Conservation (phyloP, 75 land plant genomes). For the Pinus albicaulis region DNA sequence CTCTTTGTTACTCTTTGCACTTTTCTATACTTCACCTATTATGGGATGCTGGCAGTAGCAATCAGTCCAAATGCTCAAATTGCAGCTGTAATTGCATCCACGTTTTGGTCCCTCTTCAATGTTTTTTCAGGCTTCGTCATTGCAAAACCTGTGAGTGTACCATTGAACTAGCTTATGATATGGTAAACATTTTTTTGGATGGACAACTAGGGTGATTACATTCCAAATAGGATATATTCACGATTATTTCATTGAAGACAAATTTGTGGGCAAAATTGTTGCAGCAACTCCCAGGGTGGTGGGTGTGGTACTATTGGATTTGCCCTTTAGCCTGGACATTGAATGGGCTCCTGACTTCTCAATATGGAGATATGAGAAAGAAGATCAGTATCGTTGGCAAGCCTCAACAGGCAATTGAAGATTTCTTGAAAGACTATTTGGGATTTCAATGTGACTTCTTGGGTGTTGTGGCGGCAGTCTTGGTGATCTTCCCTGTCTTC, state of each 20-base stretch:
- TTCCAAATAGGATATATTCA: background rate
- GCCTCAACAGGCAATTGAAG: slow-evolving; percentile 13
- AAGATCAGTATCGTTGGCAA: slow-evolving; percentile 26
- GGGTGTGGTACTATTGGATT: slow-evolving; percentile 79
- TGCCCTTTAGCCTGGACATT: slow-evolving; percentile 64
- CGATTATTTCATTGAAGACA: background rate
- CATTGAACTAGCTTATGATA: background rate
- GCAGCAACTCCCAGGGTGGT: slow-evolving; percentile 73
- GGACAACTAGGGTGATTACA: background rate
- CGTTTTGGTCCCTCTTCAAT: slow-evolving; percentile 52
- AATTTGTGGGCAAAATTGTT: slow-evolving; percentile 5
- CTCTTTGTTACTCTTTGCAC: slow-evolving; percentile 52
- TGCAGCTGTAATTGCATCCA: slow-evolving; percentile 54
- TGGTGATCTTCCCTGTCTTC: slow-evolving; percentile 29
- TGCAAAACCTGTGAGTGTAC: slow-evolving; percentile 50
- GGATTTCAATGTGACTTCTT: slow-evolving; percentile 49
- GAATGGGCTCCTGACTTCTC: slow-evolving; percentile 63
- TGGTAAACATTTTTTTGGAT: too few relatives aligned
- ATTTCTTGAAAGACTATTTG: slow-evolving; percentile 36
- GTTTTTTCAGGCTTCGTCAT: slow-evolving; percentile 74
- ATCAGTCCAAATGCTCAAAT: slow-evolving; percentile 48
- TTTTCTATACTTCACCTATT: slow-evolving; percentile 59
- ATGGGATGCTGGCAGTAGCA: slow-evolving; percentile 66
- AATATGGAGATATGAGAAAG: slow-evolving; percentile 47
- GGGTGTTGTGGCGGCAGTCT: slow-evolving; percentile 35